Evolutionary conservation across 805 yeast genomes (phyloP).

Genomic region (Pichia kluyveri): DNA sequence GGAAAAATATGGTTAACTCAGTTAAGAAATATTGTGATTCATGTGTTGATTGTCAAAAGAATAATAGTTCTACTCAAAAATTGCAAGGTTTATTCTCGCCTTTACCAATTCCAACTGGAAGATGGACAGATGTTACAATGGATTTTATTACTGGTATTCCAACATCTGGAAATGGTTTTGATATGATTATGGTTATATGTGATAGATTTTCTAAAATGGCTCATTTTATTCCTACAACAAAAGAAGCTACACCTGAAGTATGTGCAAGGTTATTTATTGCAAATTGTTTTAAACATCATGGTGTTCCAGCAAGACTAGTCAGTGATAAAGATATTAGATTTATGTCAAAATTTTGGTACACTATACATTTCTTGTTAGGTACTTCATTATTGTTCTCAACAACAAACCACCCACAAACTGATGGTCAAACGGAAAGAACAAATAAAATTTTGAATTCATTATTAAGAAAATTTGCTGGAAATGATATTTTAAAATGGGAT

Average conservation of each 20-base stretch:
- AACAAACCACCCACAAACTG: conserved; percentile 5
- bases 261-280: neutral
- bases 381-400: conserved; percentile 1
- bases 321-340: conserved; percentile 6
- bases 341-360: conserved; percentile 5
- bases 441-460: neutral
- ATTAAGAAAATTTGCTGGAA: neutral
- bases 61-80: neutral
- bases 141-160: conserved; percentile 1
- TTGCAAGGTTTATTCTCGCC: neutral
- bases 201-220: conserved; percentile 1
- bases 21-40: neutral
- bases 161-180: neutral
- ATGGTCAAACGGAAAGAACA: conserved; percentile 1
- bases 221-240: neutral
- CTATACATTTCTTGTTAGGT: neutral
- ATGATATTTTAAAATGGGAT: neutral
- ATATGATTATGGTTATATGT: neutral
- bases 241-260: too few species aligned
- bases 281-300: conserved; percentile 2
- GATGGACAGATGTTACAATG: conserved; percentile 1
- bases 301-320: conserved; percentile 1
- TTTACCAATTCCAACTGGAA: neutral
- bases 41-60: neutral
- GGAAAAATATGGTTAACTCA: neutral